Evolutionary conservation across 441 rosid genomes (phyloP).

Genomic region (Monsonia emarginata): DNA sequence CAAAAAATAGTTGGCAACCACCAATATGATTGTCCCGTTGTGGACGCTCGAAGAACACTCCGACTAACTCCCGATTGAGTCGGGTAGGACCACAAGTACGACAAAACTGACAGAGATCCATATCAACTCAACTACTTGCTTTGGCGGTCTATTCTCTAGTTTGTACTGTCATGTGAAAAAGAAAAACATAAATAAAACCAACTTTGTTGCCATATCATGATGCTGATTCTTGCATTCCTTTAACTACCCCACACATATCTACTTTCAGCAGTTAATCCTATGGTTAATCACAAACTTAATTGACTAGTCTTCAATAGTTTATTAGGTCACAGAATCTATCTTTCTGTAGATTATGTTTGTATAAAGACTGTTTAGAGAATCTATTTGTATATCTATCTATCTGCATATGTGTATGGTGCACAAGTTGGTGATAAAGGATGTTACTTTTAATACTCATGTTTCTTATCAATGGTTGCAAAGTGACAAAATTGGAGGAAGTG

Average conservation of each 20-base stretch:
- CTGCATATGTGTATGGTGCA: no score
- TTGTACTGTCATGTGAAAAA: constrained; percentile 2
- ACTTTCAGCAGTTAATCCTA: constrained; percentile 3
- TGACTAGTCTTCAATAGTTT: neutral
- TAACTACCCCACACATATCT: neutral
- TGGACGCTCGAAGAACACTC: no score
- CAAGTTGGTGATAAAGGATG: neutral
- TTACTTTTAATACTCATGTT: neutral
- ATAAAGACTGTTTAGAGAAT: no score
- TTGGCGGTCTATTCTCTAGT: neutral
- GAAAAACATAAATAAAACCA: neutral
- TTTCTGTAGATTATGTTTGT: no score
- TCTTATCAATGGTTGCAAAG: constrained; percentile 11
- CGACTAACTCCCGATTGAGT: no score
- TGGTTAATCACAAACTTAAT: constrained; percentile 3
- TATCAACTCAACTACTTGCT: no score
- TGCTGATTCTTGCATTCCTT: constrained; percentile 16
- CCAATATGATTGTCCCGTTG: no score
- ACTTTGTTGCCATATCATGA: constrained; percentile 15
- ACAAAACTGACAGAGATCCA: no score
- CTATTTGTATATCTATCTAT: no score
- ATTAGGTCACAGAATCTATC: no score
- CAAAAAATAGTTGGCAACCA: no score
- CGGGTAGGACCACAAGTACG: no score
- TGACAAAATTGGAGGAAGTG: constrained; percentile 24